A percentile compares a stretch with the other conserved stretches of the same genome.
Conservation (phyloP, 176 grass and related monocot species). For the Oryza meyeriana region DNA sequence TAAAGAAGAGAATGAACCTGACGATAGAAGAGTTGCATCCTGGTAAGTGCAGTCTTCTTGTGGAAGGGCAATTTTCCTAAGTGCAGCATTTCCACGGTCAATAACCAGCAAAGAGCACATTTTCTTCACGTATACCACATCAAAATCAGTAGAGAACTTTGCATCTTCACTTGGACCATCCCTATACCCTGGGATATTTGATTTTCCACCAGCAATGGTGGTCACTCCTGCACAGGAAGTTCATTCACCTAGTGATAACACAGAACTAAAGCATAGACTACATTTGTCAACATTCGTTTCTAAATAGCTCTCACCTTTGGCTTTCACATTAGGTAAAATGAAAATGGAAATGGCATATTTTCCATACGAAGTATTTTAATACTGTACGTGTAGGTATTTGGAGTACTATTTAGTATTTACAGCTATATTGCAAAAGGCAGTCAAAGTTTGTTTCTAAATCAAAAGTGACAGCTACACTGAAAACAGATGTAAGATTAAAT, state of each 20-base stretch:
- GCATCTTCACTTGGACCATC: conserved; percentile 99
- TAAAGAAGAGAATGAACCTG: conserved; percentile 50
- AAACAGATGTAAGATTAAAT: neutral
- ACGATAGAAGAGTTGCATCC: conserved; percentile 72
- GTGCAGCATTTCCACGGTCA: conserved; percentile 93
- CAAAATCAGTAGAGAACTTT: conserved; percentile 96
- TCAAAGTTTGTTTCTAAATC: neutral
- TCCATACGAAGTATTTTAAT: neutral
- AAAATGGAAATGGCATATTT: neutral
- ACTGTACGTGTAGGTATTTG: neutral
- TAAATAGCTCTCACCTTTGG: neutral
- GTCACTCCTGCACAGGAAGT: conserved; percentile 64
- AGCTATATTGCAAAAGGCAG: neutral
- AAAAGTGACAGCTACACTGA: neutral
- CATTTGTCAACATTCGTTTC: neutral
- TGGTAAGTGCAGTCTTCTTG: conserved; percentile 87
- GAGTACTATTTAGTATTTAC: too few relatives aligned
- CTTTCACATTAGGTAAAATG: neutral
- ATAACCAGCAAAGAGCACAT: conserved; percentile 86
- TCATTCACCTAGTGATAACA: conserved; percentile 16
- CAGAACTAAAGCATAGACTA: conserved; percentile 16
- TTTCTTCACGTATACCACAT: conserved; percentile 86
- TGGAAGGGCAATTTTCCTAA: conserved; percentile 88
- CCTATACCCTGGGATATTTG: conserved; percentile 86
- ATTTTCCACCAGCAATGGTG: conserved; percentile 98